Percentiles rank a stretch among this genome's conserved stretches.
These are phyloP conservation scores for Castanea sativa DNA, from an alignment of 306 rosid genomes.

Conservation along the genomic window DNA sequence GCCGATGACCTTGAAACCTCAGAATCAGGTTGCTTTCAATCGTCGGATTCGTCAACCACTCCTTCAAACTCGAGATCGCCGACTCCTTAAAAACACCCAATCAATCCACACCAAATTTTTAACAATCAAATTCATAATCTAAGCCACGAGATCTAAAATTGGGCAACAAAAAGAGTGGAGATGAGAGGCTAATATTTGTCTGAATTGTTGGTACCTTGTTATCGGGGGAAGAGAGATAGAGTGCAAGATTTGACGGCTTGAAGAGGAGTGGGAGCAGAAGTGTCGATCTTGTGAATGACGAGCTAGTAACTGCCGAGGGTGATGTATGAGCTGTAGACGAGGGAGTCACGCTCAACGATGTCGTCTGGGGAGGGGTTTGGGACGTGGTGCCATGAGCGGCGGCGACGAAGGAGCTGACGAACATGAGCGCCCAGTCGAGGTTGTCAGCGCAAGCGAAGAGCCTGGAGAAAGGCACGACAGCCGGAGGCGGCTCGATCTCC, in stretches of 20 bases:
- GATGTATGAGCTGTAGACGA: too few relatives aligned
- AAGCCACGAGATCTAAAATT: background rate
- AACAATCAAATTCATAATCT: background rate
- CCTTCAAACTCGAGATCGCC: conserved; percentile 60
- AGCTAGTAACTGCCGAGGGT: conserved; percentile 67
- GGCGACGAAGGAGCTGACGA: too few relatives aligned
- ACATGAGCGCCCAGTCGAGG: too few relatives aligned
- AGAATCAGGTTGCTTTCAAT: conserved; percentile 65
- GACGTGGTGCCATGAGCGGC: conserved; percentile 13
- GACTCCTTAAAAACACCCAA: conserved; percentile 41
- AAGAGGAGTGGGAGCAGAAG: conserved; percentile 81
- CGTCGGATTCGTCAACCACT: conserved; percentile 82
- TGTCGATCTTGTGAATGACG: conserved; percentile 76
- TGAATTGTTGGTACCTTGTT: conserved; percentile 42
- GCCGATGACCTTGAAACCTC: conserved; percentile 22
- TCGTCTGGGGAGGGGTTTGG: conserved; percentile 44
- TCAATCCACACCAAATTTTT: too few relatives aligned
- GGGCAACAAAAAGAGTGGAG: too few relatives aligned
- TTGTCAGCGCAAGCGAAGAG: too few relatives aligned
- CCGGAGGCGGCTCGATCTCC: too few relatives aligned
- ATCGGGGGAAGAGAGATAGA: conserved; percentile 67
- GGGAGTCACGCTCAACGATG: too few relatives aligned
- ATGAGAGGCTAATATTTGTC: too few relatives aligned
- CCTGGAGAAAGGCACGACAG: too few relatives aligned
- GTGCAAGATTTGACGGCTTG: conserved; percentile 94